Percentiles rank a stretch among this genome's conserved stretches.
phyloP scores from a whole-genome alignment of 2,329 filamentous ascomycete genomes.

The Chaetomiaceae sp. region DNA sequence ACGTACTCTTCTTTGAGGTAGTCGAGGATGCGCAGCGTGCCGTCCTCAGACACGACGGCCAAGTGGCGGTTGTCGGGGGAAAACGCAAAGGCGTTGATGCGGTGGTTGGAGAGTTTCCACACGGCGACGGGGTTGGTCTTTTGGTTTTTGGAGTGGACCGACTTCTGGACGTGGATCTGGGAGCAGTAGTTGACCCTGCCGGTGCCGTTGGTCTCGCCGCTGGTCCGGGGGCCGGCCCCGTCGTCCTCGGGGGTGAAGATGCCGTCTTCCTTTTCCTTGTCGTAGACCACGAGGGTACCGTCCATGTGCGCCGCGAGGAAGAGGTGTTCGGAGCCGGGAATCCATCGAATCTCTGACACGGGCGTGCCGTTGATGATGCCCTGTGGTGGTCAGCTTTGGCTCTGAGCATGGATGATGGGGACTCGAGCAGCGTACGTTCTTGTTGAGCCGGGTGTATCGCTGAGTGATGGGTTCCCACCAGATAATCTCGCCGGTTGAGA shows the following conservation, averaged over 20 bases:
- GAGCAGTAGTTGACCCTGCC: slow-evolving; percentile 37
- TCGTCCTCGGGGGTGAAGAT: slow-evolving; percentile 69
- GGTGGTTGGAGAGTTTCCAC: slow-evolving; percentile 89
- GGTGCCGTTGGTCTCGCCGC: slow-evolving; percentile 33
- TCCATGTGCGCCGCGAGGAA: slow-evolving; percentile 93
- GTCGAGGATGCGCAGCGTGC: slow-evolving; percentile 82
- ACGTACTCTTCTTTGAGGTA: slow-evolving; percentile 82
- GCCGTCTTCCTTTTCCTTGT: slow-evolving; percentile 93
- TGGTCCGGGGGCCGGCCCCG: slow-evolving; percentile 52
- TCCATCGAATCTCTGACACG: slow-evolving; percentile 84
- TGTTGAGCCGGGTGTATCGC: slow-evolving; percentile 92
- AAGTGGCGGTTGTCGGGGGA: slow-evolving; percentile 84
- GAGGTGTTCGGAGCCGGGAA: slow-evolving; percentile 87
- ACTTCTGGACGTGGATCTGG: slow-evolving; percentile 74
- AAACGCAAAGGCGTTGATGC: slow-evolving; percentile 86
- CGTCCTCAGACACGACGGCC: slow-evolving; percentile 88
- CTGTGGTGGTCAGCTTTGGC: slow-evolving; percentile 36
- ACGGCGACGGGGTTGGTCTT: slow-evolving; percentile 87
- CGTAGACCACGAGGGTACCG: slow-evolving; percentile 85
- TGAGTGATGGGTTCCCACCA: slow-evolving; percentile 98
- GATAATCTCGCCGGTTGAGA: slow-evolving; percentile 93
- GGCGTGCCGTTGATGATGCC: slow-evolving; percentile 83
- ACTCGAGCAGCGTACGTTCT: slow-evolving; percentile 69
- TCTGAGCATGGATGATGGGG: not conserved
- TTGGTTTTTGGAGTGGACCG: slow-evolving; percentile 88